Evolutionary conservation across 2,329 filamentous ascomycete species (phyloP).

Genomic region (Verticillium nonalfalfae): DNA sequence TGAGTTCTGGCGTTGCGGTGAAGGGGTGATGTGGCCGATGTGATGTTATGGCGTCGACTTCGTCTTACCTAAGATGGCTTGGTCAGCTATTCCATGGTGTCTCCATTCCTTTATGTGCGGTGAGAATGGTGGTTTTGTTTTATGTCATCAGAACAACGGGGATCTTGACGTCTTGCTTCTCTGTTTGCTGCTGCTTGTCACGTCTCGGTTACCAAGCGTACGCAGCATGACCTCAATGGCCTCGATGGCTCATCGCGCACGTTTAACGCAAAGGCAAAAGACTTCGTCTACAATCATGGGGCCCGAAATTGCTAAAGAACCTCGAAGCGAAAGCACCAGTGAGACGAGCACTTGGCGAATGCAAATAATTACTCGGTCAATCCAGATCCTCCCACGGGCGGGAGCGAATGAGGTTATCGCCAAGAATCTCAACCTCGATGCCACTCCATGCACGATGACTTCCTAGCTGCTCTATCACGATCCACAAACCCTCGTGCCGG

Average conservation of each 20-base stretch:
- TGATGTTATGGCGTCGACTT: not conserved
- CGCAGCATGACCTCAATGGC: no score
- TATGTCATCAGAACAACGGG: not conserved
- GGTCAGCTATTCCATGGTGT: not conserved
- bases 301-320: not conserved
- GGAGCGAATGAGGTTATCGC: constrained; percentile 37
- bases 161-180: no score
- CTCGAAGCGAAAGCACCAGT: not conserved
- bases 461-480: constrained; percentile 78
- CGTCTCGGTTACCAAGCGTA: no score
- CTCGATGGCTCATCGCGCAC: no score
- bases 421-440: constrained; percentile 48
- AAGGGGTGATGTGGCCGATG: not conserved
- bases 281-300: no score
- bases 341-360: not conserved
- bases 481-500: constrained; percentile 57
- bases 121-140: not conserved
- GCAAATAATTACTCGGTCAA: not conserved
- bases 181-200: no score
- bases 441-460: constrained; percentile 31
- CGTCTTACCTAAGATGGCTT: not conserved
- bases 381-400: constrained; percentile 33
- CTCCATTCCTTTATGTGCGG: not conserved
- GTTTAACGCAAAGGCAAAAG: no score
- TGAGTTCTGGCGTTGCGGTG: not conserved